These are phyloP conservation scores for Oryza punctata DNA, from an alignment of 176 grass and related monocot species.

Conservation along the genomic window DNA sequence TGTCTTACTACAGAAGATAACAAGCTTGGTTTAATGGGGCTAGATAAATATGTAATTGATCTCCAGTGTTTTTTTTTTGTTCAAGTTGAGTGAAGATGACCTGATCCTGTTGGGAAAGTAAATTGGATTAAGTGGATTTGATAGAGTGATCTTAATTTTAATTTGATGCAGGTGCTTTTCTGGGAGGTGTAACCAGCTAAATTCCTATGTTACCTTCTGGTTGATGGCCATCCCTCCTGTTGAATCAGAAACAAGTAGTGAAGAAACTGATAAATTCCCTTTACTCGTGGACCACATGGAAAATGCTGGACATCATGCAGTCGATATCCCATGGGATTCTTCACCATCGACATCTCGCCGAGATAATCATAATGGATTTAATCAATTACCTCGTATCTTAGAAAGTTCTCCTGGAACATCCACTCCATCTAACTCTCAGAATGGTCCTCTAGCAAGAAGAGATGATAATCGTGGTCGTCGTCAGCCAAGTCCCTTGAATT, in stretches of 20 bases:
- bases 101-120: neutral
- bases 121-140: constrained; percentile 21
- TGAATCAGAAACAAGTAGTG: constrained; percentile 35
- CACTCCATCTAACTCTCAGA: constrained; percentile 45
- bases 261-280: constrained; percentile 45
- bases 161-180: constrained; percentile 21
- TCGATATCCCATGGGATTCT: constrained; percentile 58
- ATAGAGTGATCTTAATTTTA: neutral
- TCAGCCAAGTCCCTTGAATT: constrained; percentile 79
- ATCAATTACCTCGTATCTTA: constrained; percentile 36
- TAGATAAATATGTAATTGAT: constrained; percentile 23
- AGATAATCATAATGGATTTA: constrained; percentile 36
- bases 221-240: constrained; percentile 54
- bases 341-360: constrained; percentile 52
- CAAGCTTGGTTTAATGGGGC: neutral
- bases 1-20: constrained; percentile 6
- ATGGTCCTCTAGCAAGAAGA: constrained; percentile 51
- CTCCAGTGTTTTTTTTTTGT: constrained; percentile 4
- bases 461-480: constrained; percentile 51
- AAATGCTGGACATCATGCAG: constrained; percentile 37
- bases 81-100: constrained; percentile 15
- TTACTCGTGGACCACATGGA: constrained; percentile 56
- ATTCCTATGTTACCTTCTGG: constrained; percentile 44
- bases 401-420: constrained; percentile 44
- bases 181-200: constrained; percentile 12